Conservation (phyloP, 371 early-diverging fungal species). For the Zychaea mexicana region DNA sequence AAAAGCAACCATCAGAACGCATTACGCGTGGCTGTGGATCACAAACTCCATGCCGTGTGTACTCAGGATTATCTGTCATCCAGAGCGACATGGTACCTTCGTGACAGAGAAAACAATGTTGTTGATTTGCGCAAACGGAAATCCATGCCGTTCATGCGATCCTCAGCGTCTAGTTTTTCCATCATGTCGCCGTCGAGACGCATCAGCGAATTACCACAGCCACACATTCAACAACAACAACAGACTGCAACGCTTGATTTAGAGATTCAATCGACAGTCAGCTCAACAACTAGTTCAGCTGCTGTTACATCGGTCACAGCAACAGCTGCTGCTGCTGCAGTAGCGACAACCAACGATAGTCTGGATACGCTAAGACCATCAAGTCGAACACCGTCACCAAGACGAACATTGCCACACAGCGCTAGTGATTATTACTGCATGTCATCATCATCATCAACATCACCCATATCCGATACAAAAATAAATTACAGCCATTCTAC, state of each 20-base stretch:
- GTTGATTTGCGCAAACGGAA: conserved; percentile 24
- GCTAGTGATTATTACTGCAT: not conserved
- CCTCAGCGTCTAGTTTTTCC: conserved; percentile 45
- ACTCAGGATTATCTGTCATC: conserved; percentile 50
- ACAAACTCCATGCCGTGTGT: conserved; percentile 49
- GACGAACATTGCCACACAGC: not conserved
- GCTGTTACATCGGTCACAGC: not conserved
- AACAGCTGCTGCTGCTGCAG: not conserved
- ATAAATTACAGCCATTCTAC: not conserved
- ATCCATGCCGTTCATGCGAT: conserved; percentile 41
- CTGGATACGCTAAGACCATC: not conserved
- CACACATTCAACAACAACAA: not conserved
- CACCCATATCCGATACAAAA: not conserved
- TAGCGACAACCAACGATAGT: not conserved
- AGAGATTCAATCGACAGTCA: conserved; percentile 16
- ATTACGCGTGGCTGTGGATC: conserved; percentile 38
- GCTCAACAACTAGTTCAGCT: conserved; percentile 8
- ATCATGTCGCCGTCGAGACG: conserved; percentile 20
- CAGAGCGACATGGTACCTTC: conserved; percentile 33
- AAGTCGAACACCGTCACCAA: not conserved
- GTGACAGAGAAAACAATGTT: conserved; percentile 22
- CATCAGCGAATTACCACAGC: conserved; percentile 23
- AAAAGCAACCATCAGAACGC: conserved; percentile 45
- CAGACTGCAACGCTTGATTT: not conserved
- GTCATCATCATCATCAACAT: not conserved